Base-by-base conservation (phyloP, 2,329 filamentous ascomycete species). In the Colletotrichum costaricense region DNA sequence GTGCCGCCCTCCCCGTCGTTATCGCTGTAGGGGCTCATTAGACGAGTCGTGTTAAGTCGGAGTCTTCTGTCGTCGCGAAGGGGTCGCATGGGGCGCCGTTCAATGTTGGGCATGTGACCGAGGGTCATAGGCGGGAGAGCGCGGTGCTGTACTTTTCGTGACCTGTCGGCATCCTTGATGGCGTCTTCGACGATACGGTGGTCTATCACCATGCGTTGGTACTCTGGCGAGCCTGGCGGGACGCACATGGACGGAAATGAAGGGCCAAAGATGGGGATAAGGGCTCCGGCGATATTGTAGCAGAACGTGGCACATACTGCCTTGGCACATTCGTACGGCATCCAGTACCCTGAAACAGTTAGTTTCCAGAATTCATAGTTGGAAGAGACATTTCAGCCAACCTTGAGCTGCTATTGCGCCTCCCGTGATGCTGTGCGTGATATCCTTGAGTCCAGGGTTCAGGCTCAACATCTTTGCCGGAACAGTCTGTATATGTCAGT, bases 401-500 rank as follows among this genome's bases (percentile, higher is more conserved):
- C 94, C 95, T 91, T 99, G 97, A 65, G 95, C 96, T 74, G 91
- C 91, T 70, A 98, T 92, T 35, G 95, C 92, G 7, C 97, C 97
- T 30, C 97, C 97, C 0, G 97, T 99, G 80, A 98, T 97, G 82
- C 95, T 98, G 81, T 97, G 93, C 33, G 93, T 95, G 74, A 98
- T 94, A n/a, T 97, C 93, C 76, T 93, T 92, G 42, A 99, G 89
- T 6, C 96, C 95, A 0, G 91, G 90, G 77, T 98, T 98, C 71
- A 89, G 84, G 75, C 89, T 90, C 57, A 95, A 85, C 85, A 97
- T 95, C 82, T 96, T 97, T 8, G 93, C 94, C 1, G 96, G 95
- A 24, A 93, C 93, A 1, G 96, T 98, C 96, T 98, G 78, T 71
- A 69, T 67, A 46, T 69, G 59, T 77, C 63, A 73, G 49, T 26